Evolutionary conservation across 139 green algal species (phyloP), one percentile per base, ranked within the genome.

Genomic region (Auxenochlorella pyrenoidosa): DNA sequence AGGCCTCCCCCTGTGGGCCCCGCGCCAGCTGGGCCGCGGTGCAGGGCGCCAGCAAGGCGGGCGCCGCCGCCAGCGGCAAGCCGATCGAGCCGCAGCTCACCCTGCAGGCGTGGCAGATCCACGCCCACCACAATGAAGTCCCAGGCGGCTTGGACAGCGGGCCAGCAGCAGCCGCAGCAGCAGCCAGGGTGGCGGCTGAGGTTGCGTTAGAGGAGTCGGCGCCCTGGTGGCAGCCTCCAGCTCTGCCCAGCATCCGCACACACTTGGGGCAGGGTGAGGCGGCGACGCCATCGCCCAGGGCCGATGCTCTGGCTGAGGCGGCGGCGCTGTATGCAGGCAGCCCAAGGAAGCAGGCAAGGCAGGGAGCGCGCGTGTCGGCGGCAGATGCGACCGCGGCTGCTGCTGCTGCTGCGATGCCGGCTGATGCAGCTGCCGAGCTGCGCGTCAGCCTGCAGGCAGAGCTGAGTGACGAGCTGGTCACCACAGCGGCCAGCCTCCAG

Each of bases 281-380:
- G 38, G 38, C 24, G 41, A 19, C 40, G 38, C 47, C 12, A 12
- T 58, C 32, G 66, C 66, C 24, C 30, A n/a, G 47, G 47, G 47
- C 10, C 40, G 22, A 58, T 8, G 5, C n/a, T 22, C 21, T 6
- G n/a, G 81, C 47, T 0, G 59, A 84, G 8, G 41, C 41, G n/a
- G 81, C 63, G 6, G 65, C 81, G 8, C 66, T 79, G 41, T 86
- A 68, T 38, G 68, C 38, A 26, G 65, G 66, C n/a, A 86, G 81
- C 65, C 66, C 66, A 0, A 51, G 65, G 18, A 79, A 79, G 81
- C 66, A 44, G 65, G 30, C 32, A 1, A 2, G 81, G 65, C 81
- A 34, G 30, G 30, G 65, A 41, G 32, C 34, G 30, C 36, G 28
- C 68, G 32, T 58, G 47, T 24, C 34, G 5, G 81, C 65, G 32